Conservation (phyloP, 805 yeast genomes). For the Lachancea nothofagi region DNA sequence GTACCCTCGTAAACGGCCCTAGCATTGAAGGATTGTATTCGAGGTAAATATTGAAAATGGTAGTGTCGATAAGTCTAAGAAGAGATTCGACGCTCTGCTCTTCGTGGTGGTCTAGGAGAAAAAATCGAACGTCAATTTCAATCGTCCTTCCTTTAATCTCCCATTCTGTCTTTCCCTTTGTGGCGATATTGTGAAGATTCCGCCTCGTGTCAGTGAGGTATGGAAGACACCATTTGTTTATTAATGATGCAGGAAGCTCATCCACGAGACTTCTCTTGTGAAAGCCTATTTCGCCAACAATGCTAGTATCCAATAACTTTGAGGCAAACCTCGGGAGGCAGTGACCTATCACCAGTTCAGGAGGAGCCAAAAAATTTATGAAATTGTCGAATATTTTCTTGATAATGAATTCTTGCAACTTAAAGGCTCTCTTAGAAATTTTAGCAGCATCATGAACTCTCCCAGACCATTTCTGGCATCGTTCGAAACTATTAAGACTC, state of each 20-base stretch:
- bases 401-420: conserved; percentile 19
- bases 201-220: conserved; percentile 48
- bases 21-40: conserved; percentile 64
- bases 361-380: conserved; percentile 54
- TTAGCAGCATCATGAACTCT: not conserved
- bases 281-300: conserved; percentile 13
- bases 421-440: conserved; percentile 3
- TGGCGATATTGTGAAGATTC: conserved; percentile 31
- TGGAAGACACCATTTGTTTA: conserved; percentile 32
- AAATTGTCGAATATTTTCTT: conserved; percentile 34
- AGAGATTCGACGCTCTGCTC: conserved; percentile 37
- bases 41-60: conserved; percentile 69
- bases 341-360: conserved; percentile 41
- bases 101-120: conserved; percentile 29
- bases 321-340: conserved; percentile 37
- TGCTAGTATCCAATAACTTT: conserved; percentile 7
- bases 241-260: conserved; percentile 17
- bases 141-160: conserved; percentile 18
- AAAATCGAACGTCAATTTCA: conserved; percentile 24
- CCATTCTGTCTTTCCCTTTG: conserved; percentile 19
- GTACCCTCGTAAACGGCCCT: conserved; percentile 75
- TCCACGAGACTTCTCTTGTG: not conserved
- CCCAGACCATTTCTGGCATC: conserved; percentile 13
- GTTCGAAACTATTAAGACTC: conserved; percentile 24
- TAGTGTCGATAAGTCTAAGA: conserved; percentile 58